A percentile compares a stretch with the other conserved stretches of the same genome.
Evolutionary conservation across 495 filamentous ascomycete species (phyloP).

Genomic region (Chlorociboria aeruginascens): DNA sequence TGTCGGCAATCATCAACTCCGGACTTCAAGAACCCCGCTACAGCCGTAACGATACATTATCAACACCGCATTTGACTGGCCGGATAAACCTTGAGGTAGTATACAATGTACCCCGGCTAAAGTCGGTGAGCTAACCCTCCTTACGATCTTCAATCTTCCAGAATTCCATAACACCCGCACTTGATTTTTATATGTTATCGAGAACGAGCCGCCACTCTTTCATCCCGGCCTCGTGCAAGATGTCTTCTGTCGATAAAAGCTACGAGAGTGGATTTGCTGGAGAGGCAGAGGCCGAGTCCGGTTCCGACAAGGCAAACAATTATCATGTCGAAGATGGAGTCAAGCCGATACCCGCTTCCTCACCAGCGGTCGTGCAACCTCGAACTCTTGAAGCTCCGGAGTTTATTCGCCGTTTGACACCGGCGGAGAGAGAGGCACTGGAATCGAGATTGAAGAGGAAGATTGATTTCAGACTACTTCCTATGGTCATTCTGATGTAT

Average conservation of each 20-base stretch:
- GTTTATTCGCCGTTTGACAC: conserved; percentile 35
- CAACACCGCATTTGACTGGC: background rate
- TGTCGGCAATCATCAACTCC: no score
- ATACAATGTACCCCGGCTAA: background rate
- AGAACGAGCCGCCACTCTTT: background rate
- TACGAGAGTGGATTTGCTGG: conserved; percentile 6
- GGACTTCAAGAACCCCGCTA: background rate
- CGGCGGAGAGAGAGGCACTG: conserved; percentile 33
- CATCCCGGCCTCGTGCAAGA: background rate
- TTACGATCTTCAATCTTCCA: background rate
- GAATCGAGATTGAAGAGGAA: conserved; percentile 46
- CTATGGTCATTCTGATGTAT: conserved; percentile 59
- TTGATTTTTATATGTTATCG: background rate
- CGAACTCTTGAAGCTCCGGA: conserved; percentile 31
- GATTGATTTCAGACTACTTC: conserved; percentile 51
- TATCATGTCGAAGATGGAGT: conserved; percentile 8
- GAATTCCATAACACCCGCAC: background rate
- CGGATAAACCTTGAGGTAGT: background rate
- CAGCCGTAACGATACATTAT: background rate
- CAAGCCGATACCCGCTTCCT: background rate
- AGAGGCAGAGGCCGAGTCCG: background rate
- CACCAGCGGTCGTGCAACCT: background rate
- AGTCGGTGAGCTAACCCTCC: background rate
- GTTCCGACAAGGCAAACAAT: conserved; percentile 7
- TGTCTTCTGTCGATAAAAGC: conserved; percentile 4